Evolutionary conservation across 106 monocot genomes (phyloP), one percentile per base, ranked within the genome.

Genomic region (Narthecium ossifragum): DNA sequence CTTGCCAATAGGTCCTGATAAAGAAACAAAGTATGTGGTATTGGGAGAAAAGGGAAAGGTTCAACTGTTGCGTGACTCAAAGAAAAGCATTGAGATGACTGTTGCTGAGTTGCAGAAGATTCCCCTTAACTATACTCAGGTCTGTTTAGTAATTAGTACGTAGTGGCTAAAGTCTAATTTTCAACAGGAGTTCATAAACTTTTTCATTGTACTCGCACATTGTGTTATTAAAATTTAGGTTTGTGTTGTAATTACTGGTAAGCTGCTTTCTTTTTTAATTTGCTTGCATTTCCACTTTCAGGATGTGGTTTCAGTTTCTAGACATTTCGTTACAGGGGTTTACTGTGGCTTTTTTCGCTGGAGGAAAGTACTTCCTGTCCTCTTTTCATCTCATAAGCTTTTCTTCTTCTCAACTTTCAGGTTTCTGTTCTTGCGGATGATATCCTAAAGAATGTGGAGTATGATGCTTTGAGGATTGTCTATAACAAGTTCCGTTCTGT

Each of bases 21-120:
- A 83, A 58, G 93, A 93, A 61, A 65, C 88, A 11, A 88, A 79
- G 50, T 93, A 88, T 61, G 88, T 93, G 31, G 50, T 93, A 39
- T 67, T 93, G 70, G 93, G 93, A 31, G 93, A 93, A 58, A 93
- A 93, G 56, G 93, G 93, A 1, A 93, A 93, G 70, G 93, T 77
- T 51, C 93, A 93, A 46, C 32, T 93, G 30, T 26, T 93, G 28
- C 88, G 93, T 71, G 85, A 93, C 61, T 88, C 88, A 20, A 88
- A 70, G 76, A 67, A 71, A 8, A 68, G 60, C 37, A 85, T 93
- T 68, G 74, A 63, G 52, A 57, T 93, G 68, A 57, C 43, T 13
- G 36, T 85, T 55, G 26, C 82, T 31, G 93, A 93, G 63, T 40
- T 85, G 49, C 93, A 93, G 69, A 93, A 88, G 57, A 93, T 82